phyloP scores from a whole-genome alignment of 352 stramenopile genomes.

The Phytophthora hybrid region DNA sequence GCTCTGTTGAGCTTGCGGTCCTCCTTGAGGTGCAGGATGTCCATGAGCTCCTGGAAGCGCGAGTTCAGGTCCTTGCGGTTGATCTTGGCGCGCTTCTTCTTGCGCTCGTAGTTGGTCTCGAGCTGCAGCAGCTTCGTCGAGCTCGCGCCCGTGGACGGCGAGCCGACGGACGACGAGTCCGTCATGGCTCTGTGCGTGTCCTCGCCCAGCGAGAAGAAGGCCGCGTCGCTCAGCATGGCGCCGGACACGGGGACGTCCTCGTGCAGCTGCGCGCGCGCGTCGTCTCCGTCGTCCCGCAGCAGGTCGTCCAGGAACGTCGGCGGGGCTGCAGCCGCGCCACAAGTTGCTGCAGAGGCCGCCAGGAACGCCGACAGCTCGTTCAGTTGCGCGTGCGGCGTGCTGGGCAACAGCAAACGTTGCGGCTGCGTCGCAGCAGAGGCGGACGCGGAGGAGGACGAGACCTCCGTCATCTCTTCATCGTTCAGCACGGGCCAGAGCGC shows the following conservation, averaged over 20 bases:
- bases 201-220: slow-evolving; percentile 33
- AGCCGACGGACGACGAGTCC: slow-evolving; percentile 26
- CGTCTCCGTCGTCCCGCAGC: slow-evolving; percentile 41
- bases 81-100: slow-evolving; percentile 80
- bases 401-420: slow-evolving; percentile 9
- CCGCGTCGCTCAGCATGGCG: slow-evolving; percentile 22
- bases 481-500: slow-evolving; percentile 28
- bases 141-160: slow-evolving; percentile 18
- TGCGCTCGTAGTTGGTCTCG: slow-evolving; percentile 75
- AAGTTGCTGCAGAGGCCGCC: slow-evolving; percentile 16
- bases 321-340: not conserved
- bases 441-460: slow-evolving; percentile 1
- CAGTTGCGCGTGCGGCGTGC: slow-evolving; percentile 10
- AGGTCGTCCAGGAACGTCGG: slow-evolving; percentile 63
- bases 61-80: slow-evolving; percentile 74
- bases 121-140: slow-evolving; percentile 52
- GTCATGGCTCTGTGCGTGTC: slow-evolving; percentile 10
- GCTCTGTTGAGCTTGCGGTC: slow-evolving; percentile 73
- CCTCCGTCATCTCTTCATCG: slow-evolving; percentile 18
- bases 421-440: slow-evolving; percentile 4
- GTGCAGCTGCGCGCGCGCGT: slow-evolving; percentile 17
- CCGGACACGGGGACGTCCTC: slow-evolving; percentile 17
- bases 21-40: slow-evolving; percentile 63
- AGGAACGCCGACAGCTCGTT: slow-evolving; percentile 44
- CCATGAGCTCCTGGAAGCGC: slow-evolving; percentile 74